phyloP scores from a whole-genome alignment of 1,139 yeast genomes.

The Lodderomyces beijingensis region DNA sequence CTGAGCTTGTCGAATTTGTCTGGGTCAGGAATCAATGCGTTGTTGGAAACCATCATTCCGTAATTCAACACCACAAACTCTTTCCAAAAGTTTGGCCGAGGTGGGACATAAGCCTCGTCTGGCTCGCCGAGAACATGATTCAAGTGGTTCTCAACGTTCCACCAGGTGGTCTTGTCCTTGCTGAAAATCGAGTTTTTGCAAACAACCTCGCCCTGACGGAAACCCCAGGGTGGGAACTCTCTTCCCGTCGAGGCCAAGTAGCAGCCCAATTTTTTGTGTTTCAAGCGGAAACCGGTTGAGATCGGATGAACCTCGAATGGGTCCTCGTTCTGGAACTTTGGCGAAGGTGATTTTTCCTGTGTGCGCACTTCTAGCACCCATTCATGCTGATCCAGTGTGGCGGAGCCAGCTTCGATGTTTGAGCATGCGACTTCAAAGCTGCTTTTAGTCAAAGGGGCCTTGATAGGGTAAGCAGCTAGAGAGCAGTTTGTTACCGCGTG shows the following conservation, averaged over 20 bases:
- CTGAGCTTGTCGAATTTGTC: slow-evolving; percentile 64
- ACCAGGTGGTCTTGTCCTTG: slow-evolving; percentile 68
- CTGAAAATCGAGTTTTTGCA: slow-evolving; percentile 51
- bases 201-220: slow-evolving; percentile 73
- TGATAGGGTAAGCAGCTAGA: slow-evolving; percentile 59
- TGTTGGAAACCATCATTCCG: slow-evolving; percentile 78
- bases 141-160: slow-evolving; percentile 72
- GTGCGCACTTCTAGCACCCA: slow-evolving; percentile 66
- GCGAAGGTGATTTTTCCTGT: slow-evolving; percentile 53
- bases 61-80: slow-evolving; percentile 67
- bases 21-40: slow-evolving; percentile 69
- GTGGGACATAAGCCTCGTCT: slow-evolving; percentile 46
- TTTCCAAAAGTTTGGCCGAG: slow-evolving; percentile 64
- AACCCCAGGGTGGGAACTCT: slow-evolving; percentile 77
- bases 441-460: slow-evolving; percentile 50
- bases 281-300: slow-evolving; percentile 64
- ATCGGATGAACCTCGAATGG: slow-evolving; percentile 54
- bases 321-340: slow-evolving; percentile 38
- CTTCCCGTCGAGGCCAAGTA: slow-evolving; percentile 71
- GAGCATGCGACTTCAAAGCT: slow-evolving; percentile 67
- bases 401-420: slow-evolving; percentile 46
- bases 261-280: slow-evolving; percentile 62
- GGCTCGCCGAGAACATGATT: slow-evolving; percentile 42
- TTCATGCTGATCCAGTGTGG: slow-evolving; percentile 44
- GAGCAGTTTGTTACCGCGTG: slow-evolving; percentile 53